Evolutionary conservation across 2,329 filamentous ascomycete genomes (phyloP), one percentile per base, ranked within the genome.

Genomic region (Bertia moriformis): DNA sequence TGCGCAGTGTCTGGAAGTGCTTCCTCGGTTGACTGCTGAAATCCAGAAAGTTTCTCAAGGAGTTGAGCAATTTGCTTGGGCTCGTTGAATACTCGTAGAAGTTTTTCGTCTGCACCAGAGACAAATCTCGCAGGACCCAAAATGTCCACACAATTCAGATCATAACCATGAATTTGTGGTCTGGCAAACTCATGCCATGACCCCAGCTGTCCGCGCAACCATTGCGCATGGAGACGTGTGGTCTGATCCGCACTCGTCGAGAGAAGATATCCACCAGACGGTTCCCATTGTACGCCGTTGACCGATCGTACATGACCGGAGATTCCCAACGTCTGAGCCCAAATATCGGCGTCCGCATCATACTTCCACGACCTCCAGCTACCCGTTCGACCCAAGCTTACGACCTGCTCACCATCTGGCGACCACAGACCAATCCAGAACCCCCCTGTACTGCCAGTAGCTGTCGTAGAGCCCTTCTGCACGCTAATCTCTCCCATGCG

Each of bases 351-450:
- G 0, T 60, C 58, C 2, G 54, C 47, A 33, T 80, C 67, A 51
- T 78, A 76, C 18, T 71, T 68, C 91, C 91, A 98, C 40, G 81
- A 63, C 44, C 91, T 71, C 91, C 91, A 98, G 55, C 87, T 91
- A 19, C 91, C 91, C 0, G 89, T 96, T 30, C 89, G 75, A 1
- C 89, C 86, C 14, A 98, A 71, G 43, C 85, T 88, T 3, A 83
- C 79, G 13, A 95, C 79, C 1, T 75, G 75, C 14, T 66, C 63
- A 5, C 84, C 85, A 45, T 79, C 68, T 3, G 86, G 84, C 4
- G 83, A 82, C 91, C 91, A 98, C 1, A 96, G 67, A 1, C 88
- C 89, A 12, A 83, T 87, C 89, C 91, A 98, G 56, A 96, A 95
- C 0, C 91, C 91, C 44, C 91, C 91, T 1, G 87, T 86, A 55